Percentiles rank a stretch among this genome's conserved stretches.
Evolutionary conservation across 192 early-diverging fungal genomes (phyloP).

Genomic region (Entomortierella lignicola): DNA sequence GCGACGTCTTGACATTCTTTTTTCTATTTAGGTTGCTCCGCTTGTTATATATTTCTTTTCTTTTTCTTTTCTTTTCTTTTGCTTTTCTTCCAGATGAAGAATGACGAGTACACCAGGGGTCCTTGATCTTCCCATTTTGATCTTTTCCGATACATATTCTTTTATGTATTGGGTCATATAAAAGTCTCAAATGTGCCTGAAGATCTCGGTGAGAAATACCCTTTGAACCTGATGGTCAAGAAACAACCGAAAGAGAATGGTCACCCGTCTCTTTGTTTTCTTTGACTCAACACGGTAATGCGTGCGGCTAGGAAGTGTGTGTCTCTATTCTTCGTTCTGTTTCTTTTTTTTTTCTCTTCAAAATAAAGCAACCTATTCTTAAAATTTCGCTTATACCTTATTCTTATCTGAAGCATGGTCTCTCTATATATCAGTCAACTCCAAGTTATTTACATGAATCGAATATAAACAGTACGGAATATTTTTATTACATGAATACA

Average conservation of each 20-base stretch:
- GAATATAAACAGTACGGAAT: too few species aligned
- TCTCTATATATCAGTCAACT: too few species aligned
- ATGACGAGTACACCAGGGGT: slow-evolving; percentile 59
- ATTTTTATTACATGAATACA: not conserved
- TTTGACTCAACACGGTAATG: slow-evolving; percentile 52
- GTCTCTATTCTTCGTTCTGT: slow-evolving; percentile 22
- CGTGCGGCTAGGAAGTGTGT: slow-evolving; percentile 55
- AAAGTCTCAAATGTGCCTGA: slow-evolving; percentile 29
- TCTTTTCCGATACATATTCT: slow-evolving; percentile 16
- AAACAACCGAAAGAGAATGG: not conserved
- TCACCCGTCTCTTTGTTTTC: not conserved
- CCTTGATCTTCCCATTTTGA: slow-evolving; percentile 53
- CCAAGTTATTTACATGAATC: too few species aligned
- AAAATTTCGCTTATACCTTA: too few species aligned
- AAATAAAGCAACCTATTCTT: too few species aligned
- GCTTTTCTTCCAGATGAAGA: slow-evolving; percentile 25
- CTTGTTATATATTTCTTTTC: not conserved
- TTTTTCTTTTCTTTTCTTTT: slow-evolving; percentile 3
- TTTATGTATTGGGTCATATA: slow-evolving; percentile 8
- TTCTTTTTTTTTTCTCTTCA: slow-evolving; percentile 7
- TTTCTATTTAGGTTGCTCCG: not conserved
- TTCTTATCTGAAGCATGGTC: too few species aligned
- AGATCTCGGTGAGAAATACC: slow-evolving; percentile 57
- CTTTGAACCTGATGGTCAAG: slow-evolving; percentile 55
- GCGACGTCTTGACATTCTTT: too few species aligned